These are phyloP conservation scores for Colletotrichum melonis DNA, from an alignment of 2,329 filamentous ascomycete genomes.

Conservation along the genomic window DNA sequence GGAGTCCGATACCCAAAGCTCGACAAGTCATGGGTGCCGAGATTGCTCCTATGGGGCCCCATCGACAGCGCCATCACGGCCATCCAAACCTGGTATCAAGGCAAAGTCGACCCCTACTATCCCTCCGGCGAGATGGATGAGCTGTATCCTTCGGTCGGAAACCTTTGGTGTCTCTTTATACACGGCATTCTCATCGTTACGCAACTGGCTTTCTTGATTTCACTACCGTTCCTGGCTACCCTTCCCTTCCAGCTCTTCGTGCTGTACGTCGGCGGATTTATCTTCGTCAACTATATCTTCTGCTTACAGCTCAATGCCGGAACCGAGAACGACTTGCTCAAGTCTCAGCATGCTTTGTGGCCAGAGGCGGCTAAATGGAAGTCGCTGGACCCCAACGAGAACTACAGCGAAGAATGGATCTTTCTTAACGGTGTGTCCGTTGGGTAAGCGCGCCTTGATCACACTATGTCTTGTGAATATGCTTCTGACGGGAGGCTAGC, in stretches of 20 bases:
- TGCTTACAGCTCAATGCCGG: constrained; percentile 63
- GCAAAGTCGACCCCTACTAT: constrained; percentile 38
- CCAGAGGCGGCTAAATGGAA: constrained; percentile 37
- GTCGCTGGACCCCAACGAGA: constrained; percentile 37
- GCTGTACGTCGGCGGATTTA: constrained; percentile 53
- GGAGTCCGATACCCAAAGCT: not conserved
- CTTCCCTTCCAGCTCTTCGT: constrained; percentile 62
- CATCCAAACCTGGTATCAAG: not conserved
- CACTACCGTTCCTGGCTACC: constrained; percentile 59
- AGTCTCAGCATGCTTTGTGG: constrained; percentile 64
- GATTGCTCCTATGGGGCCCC: not conserved
- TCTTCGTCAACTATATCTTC: constrained; percentile 61
- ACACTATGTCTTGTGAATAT: not conserved
- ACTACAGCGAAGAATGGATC: constrained; percentile 79
- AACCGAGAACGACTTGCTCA: constrained; percentile 51
- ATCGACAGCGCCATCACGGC: not conserved
- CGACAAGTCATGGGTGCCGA: not conserved
- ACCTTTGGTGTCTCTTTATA: constrained; percentile 66
- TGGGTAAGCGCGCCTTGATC: constrained; percentile 55
- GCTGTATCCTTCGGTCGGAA: constrained; percentile 67
- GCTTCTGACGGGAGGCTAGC: not conserved
- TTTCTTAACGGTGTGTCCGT: constrained; percentile 80
- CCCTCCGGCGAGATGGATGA: constrained; percentile 70
- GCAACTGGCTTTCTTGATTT: constrained; percentile 71
- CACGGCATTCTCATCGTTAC: constrained; percentile 68